Base-by-base conservation (phyloP, 2,329 filamentous ascomycete species). In the Fusarium denticulatum region DNA sequence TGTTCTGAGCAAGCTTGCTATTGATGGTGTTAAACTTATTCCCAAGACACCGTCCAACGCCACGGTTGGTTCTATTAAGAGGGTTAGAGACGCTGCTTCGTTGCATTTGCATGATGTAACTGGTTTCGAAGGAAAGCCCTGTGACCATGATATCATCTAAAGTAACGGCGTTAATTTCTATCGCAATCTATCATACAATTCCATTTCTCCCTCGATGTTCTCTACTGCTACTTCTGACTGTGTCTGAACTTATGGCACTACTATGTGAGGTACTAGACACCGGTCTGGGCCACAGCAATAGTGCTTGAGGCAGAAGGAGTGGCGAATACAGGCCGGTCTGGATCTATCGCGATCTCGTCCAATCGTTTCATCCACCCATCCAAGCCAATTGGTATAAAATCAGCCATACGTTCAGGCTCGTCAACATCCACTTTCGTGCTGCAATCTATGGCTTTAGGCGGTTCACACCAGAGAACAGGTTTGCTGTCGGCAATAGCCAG, bases 1-100 rank as follows among this genome's bases (percentile, higher is more conserved):
- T 72, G 83, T 86, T 81, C 9, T 78, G 3, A 77, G 77, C 32
- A 70, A 77, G 22, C 74, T 78, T 7, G 72, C 77, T 0, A 66
- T 67, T 2, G 72, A 78, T 5, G 77, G 77, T 11, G 73, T 69
- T 7, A 53, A 78, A 13, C 56, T 78, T 6, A 73, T 78, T 22
- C 75, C 76, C 2, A 78, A 78, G 67, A 75, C 66, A 2, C 68
- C 74, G 0, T 32, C 57, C 0, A 78, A 78, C n/a, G 46, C 64
- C 2, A 78, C 76, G 0, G 66, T 71, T 3, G 71, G 64, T 0
- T 70, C 61, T 10, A 67, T 78, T 6, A 77, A 69, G 42, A 69
- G 67, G 16, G 62, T 65, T 5, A 45, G 71, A 28, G 77, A 78
- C 13, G 39, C 58, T 1, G 65, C 73, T 12, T 72, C 76, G 2